Percentiles rank a stretch among this genome's conserved stretches.
Conservation (phyloP, 495 filamentous ascomycete genomes). For the Aspergillus taichungensis region DNA sequence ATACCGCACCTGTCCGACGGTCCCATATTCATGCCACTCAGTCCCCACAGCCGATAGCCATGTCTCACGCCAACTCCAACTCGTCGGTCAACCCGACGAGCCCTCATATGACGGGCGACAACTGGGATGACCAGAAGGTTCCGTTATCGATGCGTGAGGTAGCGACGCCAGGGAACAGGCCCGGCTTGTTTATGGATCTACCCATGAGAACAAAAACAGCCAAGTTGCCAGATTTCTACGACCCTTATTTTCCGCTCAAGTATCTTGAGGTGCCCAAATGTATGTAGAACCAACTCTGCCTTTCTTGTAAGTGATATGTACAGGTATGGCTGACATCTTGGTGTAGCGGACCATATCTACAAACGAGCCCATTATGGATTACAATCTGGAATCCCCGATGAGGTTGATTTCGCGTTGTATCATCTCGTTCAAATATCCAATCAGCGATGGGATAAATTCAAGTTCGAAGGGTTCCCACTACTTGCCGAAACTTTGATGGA, state of each 20-base stretch:
- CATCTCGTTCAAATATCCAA: slow-evolving; percentile 94
- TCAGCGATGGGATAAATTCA: slow-evolving; percentile 90
- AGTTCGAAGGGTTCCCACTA: slow-evolving; percentile 83
- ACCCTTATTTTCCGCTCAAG: slow-evolving; percentile 34
- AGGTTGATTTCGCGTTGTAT: slow-evolving; percentile 82
- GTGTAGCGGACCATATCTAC: slow-evolving; percentile 59
- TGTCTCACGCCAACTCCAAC: slow-evolving; percentile 20
- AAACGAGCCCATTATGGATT: slow-evolving; percentile 72
- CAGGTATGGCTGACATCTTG: neutral
- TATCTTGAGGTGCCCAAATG: slow-evolving; percentile 36
- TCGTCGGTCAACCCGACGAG: slow-evolving; percentile 24
- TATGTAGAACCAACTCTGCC: slow-evolving; percentile 11
- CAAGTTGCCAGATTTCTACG: slow-evolving; percentile 33
- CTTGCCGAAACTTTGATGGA: slow-evolving; percentile 83
- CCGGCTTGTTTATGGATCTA: slow-evolving; percentile 23
- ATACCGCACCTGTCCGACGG: slow-evolving; percentile 33
- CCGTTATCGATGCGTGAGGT: slow-evolving; percentile 38
- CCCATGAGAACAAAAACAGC: slow-evolving; percentile 21
- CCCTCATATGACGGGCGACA: slow-evolving; percentile 22
- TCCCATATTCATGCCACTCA: slow-evolving; percentile 26
- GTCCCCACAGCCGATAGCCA: slow-evolving; percentile 25
- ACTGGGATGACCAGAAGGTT: slow-evolving; percentile 31
- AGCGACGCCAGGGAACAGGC: slow-evolving; percentile 35
- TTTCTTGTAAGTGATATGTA: neutral
- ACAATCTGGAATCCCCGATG: slow-evolving; percentile 66